Conservation (phyloP, 345 rosid genomes). For the Populus tremula region DNA sequence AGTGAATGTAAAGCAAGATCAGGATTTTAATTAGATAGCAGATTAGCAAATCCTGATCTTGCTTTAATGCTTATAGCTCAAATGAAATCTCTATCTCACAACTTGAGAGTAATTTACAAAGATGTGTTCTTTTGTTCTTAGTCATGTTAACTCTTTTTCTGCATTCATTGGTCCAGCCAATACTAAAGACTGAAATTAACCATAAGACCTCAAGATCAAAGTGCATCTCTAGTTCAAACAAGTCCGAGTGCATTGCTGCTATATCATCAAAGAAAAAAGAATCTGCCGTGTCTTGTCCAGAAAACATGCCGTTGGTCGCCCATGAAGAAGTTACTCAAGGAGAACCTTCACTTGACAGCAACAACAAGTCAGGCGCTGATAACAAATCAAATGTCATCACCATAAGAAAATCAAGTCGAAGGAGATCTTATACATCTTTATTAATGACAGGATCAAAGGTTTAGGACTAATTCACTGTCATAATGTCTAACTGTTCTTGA, state of each 20-base stretch:
- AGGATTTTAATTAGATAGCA: not conserved
- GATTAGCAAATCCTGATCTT: not conserved
- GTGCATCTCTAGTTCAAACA: slow-evolving; percentile 20
- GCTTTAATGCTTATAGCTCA: not conserved
- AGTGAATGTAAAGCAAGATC: too few species aligned
- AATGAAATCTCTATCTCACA: not conserved
- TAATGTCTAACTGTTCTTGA: slow-evolving; percentile 7
- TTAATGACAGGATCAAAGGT: slow-evolving; percentile 82
- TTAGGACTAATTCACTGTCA: slow-evolving; percentile 4
- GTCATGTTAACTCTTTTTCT: slow-evolving; percentile 8
- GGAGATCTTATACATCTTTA: slow-evolving; percentile 83
- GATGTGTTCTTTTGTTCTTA: not conserved
- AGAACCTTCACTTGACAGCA: slow-evolving; percentile 33
- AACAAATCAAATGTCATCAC: slow-evolving; percentile 30
- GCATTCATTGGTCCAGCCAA: slow-evolving; percentile 34
- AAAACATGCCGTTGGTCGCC: slow-evolving; percentile 32
- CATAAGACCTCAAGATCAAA: slow-evolving; percentile 38
- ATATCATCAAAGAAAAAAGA: slow-evolving; percentile 35
- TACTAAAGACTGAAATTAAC: slow-evolving; percentile 23
- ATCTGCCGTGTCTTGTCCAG: slow-evolving; percentile 26
- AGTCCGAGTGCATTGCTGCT: slow-evolving; percentile 28
- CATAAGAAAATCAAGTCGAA: slow-evolving; percentile 58
- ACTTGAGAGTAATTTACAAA: not conserved
- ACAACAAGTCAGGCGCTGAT: slow-evolving; percentile 21
- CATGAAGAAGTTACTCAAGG: slow-evolving; percentile 40